These are phyloP conservation scores for Handroanthus guayacan DNA, from an alignment of 257 asterid genomes.

Conservation along the genomic window DNA sequence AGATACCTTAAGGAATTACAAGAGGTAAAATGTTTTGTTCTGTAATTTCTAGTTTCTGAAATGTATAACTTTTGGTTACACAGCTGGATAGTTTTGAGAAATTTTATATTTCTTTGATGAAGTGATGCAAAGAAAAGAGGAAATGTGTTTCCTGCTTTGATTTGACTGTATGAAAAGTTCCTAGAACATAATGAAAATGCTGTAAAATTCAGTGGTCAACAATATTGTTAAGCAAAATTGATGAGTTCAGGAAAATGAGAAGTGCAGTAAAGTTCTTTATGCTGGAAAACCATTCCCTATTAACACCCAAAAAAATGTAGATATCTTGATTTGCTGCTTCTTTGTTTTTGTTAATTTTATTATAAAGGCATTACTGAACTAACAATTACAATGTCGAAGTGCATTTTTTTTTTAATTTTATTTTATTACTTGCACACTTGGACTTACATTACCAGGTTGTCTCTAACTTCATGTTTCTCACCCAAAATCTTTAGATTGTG, in stretches of 20 bases:
- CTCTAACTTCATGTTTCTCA: conserved; percentile 34
- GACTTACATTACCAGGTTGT: conserved; percentile 19
- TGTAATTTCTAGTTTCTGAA: not conserved
- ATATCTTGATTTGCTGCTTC: too few species aligned
- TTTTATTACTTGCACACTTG: not conserved
- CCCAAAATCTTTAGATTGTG: conserved; percentile 59
- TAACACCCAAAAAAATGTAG: too few species aligned
- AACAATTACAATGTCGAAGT: not conserved
- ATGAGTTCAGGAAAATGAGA: not conserved
- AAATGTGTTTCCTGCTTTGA: not conserved
- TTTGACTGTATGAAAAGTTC: not conserved
- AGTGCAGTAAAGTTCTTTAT: not conserved
- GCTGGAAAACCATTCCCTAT: not conserved
- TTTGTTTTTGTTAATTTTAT: too few species aligned
- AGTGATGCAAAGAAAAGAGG: conserved; percentile 13
- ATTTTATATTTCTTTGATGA: not conserved
- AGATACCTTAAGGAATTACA: conserved; percentile 68
- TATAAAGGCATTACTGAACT: too few species aligned
- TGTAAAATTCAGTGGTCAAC: not conserved
- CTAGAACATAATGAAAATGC: conserved; percentile 8
- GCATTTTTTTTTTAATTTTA: not conserved
- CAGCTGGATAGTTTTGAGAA: conserved; percentile 13
- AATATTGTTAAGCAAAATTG: not conserved
- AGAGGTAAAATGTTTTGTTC: conserved; percentile 58
- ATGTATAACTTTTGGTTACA: not conserved